These are phyloP conservation scores for Phlegmacium glaucopus DNA, from an alignment of 768 basidiomycete species.

Conservation along the genomic window DNA sequence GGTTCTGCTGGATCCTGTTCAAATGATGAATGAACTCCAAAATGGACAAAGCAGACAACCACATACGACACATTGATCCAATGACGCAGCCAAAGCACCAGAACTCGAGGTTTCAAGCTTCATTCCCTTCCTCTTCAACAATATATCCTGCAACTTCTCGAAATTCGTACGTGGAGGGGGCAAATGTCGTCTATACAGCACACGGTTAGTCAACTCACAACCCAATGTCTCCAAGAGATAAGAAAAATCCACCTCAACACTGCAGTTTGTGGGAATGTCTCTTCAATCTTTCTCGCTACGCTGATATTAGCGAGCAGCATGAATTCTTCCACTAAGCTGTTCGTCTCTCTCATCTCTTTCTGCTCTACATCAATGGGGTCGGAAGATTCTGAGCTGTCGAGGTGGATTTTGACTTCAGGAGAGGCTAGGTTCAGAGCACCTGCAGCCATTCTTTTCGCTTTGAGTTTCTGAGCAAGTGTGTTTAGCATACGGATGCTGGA, in stretches of 20 bases:
- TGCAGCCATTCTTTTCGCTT: slow-evolving; percentile 82
- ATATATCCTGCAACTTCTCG: slow-evolving; percentile 91
- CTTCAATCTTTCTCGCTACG: slow-evolving; percentile 88
- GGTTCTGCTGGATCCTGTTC: slow-evolving; percentile 75
- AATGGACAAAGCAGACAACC: slow-evolving; percentile 20
- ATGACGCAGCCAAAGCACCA: slow-evolving; percentile 79
- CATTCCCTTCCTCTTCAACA: slow-evolving; percentile 81
- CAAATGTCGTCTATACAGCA: slow-evolving; percentile 66
- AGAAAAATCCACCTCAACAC: slow-evolving; percentile 63
- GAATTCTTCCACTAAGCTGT: slow-evolving; percentile 97
- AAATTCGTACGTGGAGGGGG: slow-evolving; percentile 93
- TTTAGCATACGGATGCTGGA: slow-evolving; percentile 88
- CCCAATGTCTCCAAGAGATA: not conserved
- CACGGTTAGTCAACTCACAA: not conserved
- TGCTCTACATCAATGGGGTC: slow-evolving; percentile 98
- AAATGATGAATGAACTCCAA: not conserved
- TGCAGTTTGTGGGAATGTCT: slow-evolving; percentile 93
- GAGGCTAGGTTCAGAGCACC: slow-evolving; percentile 98
- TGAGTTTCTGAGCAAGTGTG: slow-evolving; percentile 78
- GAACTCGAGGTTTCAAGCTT: slow-evolving; percentile 88
- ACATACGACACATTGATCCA: slow-evolving; percentile 80
- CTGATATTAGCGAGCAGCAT: slow-evolving; percentile 98
- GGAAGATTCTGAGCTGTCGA: slow-evolving; percentile 89
- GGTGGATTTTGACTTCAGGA: slow-evolving; percentile 95
- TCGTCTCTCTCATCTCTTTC: slow-evolving; percentile 89